Evolutionary conservation across 495 filamentous ascomycete genomes (phyloP), one percentile per base, ranked within the genome.

Genomic region (Daldinia loculata): DNA sequence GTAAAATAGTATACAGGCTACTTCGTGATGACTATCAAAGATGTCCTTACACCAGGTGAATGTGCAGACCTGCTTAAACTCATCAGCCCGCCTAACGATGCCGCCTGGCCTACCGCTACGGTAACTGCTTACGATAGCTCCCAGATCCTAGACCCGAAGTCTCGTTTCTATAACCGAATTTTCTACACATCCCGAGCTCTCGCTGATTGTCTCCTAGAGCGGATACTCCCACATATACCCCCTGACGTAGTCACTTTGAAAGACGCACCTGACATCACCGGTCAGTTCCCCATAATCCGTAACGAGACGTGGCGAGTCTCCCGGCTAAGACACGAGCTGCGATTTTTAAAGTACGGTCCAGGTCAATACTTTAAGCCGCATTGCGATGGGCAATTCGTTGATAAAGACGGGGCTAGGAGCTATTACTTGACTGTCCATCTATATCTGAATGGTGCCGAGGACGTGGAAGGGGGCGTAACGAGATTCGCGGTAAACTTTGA

Each of bases 311-410:
- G 85, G 81, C 78, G 78, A 60, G 74, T 92, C 57, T 82, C 80
- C 0, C 71, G 88, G 32, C 72, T 93, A 38, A 96, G 95, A 78
- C 89, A 96, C 70, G 78, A 93, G 50, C 82, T 96, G 81, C 80
- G 92, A 32, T 94, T 96, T 75, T 79, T 97, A 55, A 91, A 86
- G 74, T 97, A 96, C 75, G 86, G 84, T 1, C 80, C 83, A 12
- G 91, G 91, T 0, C 88, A 93, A 71, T 97, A 90, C 74, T 97
- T 96, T 70, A 84, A 80, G 55, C 81, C 89, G 4, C 93, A 97
- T 75, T 89, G 86, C 72, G 93, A 97, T 77, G 90, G 85, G 11
- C 71, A 74, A n/a, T 97, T 91, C 74, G 75, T 78, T 6, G 90
- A 88, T 1, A 84, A 88, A 3, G 86, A 91, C 69, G 72, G 80